Evolutionary conservation across 257 asterid species (phyloP), one percentile per base, ranked within the genome.

Genomic region (Plantago major): DNA sequence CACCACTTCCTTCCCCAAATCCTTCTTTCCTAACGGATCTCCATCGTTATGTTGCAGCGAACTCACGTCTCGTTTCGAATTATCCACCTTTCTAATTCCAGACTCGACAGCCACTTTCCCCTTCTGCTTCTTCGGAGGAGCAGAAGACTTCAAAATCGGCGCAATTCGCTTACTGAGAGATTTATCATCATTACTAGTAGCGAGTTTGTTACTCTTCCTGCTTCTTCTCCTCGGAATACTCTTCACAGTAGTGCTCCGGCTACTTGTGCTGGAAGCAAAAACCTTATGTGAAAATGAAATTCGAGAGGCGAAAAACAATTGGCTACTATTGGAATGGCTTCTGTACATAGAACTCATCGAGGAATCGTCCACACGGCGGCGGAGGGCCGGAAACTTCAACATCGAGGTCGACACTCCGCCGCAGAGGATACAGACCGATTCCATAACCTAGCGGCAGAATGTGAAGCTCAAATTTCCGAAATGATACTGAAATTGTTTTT

Each of bases 1-100:
- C 57, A 88, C 87, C 49, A 88, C 96, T 48, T 61, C 68, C 75
- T 88, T 88, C 10, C 98, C 96, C 82, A 91, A 55, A 73, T 88
- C 98, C 72, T 71, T 82, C 53, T 85, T 63, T 30, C 98, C 96
- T 19, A 88, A 55, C 10, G 96, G 98, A 69, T 91, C 96, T 7
- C 98, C 96, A 17, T 30, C 37, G 37, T 81, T 88, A 67, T 84
- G 82, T n/a, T n/a, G n/a, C n/a, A n/a, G n/a, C n/a, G n/a, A n/a
- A n/a, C n/a, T n/a, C n/a, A n/a, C n/a, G n/a, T n/a, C n/a, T n/a
- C n/a, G n/a, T n/a, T n/a, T n/a, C n/a, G n/a, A n/a, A n/a, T n/a
- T n/a, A 73, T 67, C 43, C 65, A 76, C 48, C 64, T 84, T 42
- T 7, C 76, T 76, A 42, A 82, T 76, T 52, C 75, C 70, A 44